These are phyloP conservation scores for Fusarium tanahbumbuense DNA, from an alignment of 2,329 filamentous ascomycete species.

Conservation along the genomic window DNA sequence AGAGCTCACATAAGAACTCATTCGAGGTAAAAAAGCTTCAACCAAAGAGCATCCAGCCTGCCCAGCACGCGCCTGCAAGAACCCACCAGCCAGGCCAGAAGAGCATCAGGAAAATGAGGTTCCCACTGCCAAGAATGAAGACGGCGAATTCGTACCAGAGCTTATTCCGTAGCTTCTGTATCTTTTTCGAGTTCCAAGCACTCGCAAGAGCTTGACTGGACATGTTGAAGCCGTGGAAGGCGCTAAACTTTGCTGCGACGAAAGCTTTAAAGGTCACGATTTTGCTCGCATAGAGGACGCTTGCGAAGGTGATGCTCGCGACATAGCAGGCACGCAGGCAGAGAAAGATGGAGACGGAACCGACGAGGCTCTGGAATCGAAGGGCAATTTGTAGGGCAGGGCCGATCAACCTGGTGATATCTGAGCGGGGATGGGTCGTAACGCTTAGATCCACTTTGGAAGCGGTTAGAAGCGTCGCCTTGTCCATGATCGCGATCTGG, in stretches of 20 bases:
- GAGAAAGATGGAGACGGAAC: constrained; percentile 48
- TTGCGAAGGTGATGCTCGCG: constrained; percentile 44
- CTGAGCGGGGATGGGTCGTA: constrained; percentile 47
- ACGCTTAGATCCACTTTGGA: constrained; percentile 51
- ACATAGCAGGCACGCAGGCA: constrained; percentile 49
- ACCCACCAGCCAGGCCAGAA: constrained; percentile 70
- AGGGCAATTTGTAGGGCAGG: constrained; percentile 52
- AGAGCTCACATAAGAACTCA: constrained; percentile 16
- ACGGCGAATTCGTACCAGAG: constrained; percentile 64
- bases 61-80: constrained; percentile 53
- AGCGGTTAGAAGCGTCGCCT: constrained; percentile 54
- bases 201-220: constrained; percentile 45
- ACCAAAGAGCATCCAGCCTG: constrained; percentile 50
- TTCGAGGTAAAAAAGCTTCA: constrained; percentile 43
- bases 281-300: constrained; percentile 41
- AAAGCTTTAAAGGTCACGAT: constrained; percentile 46
- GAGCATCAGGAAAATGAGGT: constrained; percentile 60
- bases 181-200: constrained; percentile 54
- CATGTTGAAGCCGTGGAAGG: constrained; percentile 46
- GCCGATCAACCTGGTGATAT: constrained; percentile 49
- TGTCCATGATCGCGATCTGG: constrained; percentile 49
- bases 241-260: constrained; percentile 47
- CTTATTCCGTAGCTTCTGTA: constrained; percentile 57
- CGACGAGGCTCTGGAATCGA: constrained; percentile 52
- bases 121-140: constrained; percentile 63